Conservation (phyloP, 495 filamentous ascomycete species). For the Letharia columbiana region DNA sequence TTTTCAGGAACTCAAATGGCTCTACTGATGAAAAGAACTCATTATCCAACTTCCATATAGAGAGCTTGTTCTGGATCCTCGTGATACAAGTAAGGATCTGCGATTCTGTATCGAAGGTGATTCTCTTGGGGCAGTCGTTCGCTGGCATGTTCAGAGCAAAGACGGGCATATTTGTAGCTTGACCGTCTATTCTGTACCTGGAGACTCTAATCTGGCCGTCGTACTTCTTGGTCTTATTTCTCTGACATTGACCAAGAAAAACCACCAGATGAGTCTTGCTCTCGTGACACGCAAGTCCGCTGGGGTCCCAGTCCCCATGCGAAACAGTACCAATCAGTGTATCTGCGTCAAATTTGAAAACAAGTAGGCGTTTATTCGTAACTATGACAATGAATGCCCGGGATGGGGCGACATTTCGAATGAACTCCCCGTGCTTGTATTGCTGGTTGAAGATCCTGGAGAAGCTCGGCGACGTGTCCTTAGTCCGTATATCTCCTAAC, state of each 20-base stretch:
- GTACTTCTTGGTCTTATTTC: background rate
- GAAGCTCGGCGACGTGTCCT: background rate
- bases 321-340: background rate
- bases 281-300: conserved; percentile 14
- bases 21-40: background rate
- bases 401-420: background rate
- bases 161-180: background rate
- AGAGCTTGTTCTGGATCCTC: conserved; percentile 6
- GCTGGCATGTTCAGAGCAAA: background rate
- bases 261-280: conserved; percentile 1
- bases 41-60: conserved; percentile 14
- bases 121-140: conserved; percentile 10
- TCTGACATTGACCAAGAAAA: conserved; percentile 6
- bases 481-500: background rate
- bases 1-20: conserved; percentile 4
- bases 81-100: conserved; percentile 16
- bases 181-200: background rate
- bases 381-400: background rate
- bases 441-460: background rate
- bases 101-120: conserved; percentile 6
- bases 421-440: background rate
- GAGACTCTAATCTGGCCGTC: background rate
- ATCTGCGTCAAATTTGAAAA: background rate
- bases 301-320: conserved; percentile 11
- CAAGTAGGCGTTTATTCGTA: background rate